A percentile compares a stretch with the other conserved stretches of the same genome.
Evolutionary conservation across 495 filamentous ascomycete species (phyloP).

Genomic region (Podospora conica): DNA sequence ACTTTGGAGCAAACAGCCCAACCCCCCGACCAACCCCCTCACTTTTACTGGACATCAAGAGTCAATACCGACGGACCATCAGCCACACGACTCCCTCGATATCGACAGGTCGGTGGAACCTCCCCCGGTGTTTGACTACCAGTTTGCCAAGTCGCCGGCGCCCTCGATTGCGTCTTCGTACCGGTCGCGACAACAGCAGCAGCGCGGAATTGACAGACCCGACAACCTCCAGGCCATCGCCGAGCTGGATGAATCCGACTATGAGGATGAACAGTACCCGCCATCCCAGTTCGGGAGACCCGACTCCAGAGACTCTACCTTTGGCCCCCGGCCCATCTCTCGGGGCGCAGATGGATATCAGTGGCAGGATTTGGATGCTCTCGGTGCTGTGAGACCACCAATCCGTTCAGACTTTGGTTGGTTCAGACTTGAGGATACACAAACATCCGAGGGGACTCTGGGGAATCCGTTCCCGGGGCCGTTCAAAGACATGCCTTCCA

Average conservation of each 20-base stretch:
- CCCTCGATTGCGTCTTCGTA: background rate
- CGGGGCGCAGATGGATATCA: background rate
- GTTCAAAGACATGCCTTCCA: background rate
- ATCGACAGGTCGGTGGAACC: background rate
- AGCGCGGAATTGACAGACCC: background rate
- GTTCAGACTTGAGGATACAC: background rate
- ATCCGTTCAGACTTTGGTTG: background rate
- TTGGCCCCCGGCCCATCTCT: background rate
- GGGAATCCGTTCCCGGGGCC: background rate
- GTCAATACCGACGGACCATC: background rate
- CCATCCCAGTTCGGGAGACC: background rate
- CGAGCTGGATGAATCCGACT: background rate
- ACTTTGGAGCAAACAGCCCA: background rate
- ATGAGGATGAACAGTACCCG: background rate
- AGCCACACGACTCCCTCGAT: background rate
- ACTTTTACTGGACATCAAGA: background rate
- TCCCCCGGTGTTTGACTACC: background rate
- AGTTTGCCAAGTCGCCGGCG: slow-evolving; percentile 4
- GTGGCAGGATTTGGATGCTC: background rate
- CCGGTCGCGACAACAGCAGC: background rate
- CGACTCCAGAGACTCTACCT: background rate
- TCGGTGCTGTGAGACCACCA: background rate
- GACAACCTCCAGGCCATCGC: background rate
- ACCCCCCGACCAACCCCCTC: background rate
- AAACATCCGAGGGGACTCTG: background rate